phyloP scores from a whole-genome alignment of 139 green algal species.

The Picochlorum sp. region DNA sequence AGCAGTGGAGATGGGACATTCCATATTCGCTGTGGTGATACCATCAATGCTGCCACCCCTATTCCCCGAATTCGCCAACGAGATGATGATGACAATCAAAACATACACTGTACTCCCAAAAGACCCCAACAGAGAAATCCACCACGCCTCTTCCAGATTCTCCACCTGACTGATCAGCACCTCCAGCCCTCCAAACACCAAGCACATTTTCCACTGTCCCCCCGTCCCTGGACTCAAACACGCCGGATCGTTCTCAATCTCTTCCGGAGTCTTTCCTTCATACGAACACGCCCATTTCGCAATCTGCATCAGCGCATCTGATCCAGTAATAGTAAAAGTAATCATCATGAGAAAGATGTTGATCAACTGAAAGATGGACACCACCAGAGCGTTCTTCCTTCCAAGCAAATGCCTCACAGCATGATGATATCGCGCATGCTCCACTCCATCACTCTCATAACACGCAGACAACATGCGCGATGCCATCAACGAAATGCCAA shows the following conservation, averaged over 20 bases:
- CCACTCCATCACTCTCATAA: slow-evolving; percentile 12
- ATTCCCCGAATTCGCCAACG: slow-evolving; percentile 11
- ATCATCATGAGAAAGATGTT: neutral
- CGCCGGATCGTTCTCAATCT: slow-evolving; percentile 5
- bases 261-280: neutral
- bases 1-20: neutral
- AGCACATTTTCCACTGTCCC: neutral
- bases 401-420: slow-evolving; percentile 11
- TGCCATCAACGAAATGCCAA: slow-evolving; percentile 6
- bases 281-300: slow-evolving; percentile 3
- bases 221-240: slow-evolving; percentile 11
- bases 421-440: slow-evolving; percentile 6
- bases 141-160: slow-evolving; percentile 25
- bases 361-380: slow-evolving; percentile 1
- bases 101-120: slow-evolving; percentile 19
- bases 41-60: slow-evolving; percentile 3
- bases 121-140: slow-evolving; percentile 20
- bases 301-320: neutral
- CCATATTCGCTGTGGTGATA: neutral
- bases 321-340: neutral
- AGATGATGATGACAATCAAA: slow-evolving; percentile 20
- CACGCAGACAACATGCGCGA: slow-evolving; percentile 3
- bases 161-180: slow-evolving; percentile 27
- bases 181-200: slow-evolving; percentile 24
- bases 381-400: neutral